These are phyloP conservation scores for Camillea tinctor DNA, from an alignment of 2,329 filamentous ascomycete species.

Conservation along the genomic window DNA sequence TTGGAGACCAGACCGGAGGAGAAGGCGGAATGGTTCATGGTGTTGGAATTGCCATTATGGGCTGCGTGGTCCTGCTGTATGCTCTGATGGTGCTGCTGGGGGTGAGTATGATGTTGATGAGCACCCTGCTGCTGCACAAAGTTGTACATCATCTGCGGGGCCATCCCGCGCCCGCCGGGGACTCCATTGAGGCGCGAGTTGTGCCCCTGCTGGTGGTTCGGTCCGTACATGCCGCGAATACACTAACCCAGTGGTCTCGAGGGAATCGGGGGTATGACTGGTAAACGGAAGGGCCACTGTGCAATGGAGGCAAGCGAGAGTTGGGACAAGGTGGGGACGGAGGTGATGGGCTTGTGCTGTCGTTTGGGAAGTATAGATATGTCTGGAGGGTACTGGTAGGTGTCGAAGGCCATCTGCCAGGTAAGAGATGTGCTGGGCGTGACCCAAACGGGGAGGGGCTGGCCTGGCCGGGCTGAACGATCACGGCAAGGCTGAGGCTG, in stretches of 20 bases:
- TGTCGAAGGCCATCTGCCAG: constrained; percentile 70
- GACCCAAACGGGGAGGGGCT: constrained; percentile 5
- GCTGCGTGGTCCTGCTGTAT: constrained; percentile 58
- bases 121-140: constrained; percentile 39
- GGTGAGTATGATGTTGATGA: constrained; percentile 62
- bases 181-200: constrained; percentile 75
- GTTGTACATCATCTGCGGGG: constrained; percentile 64
- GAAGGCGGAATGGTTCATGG: constrained; percentile 61
- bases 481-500: constrained; percentile 14
- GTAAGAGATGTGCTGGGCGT: constrained; percentile 43
- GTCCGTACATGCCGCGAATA: constrained; percentile 66
- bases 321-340: constrained; percentile 30
- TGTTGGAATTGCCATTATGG: constrained; percentile 53
- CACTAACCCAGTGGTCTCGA: constrained; percentile 2
- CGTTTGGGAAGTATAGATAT: constrained; percentile 56
- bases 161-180: constrained; percentile 55
- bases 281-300: neutral
- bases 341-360: constrained; percentile 43
- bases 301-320: constrained; percentile 34
- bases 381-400: constrained; percentile 57
- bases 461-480: constrained; percentile 8
- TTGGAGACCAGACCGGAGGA: constrained; percentile 64
- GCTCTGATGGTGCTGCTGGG: constrained; percentile 59
- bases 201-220: constrained; percentile 70
- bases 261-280: constrained; percentile 2